These are phyloP conservation scores for Pichia sp. DNA, from an alignment of 1,139 yeast species.

Conservation along the genomic window DNA sequence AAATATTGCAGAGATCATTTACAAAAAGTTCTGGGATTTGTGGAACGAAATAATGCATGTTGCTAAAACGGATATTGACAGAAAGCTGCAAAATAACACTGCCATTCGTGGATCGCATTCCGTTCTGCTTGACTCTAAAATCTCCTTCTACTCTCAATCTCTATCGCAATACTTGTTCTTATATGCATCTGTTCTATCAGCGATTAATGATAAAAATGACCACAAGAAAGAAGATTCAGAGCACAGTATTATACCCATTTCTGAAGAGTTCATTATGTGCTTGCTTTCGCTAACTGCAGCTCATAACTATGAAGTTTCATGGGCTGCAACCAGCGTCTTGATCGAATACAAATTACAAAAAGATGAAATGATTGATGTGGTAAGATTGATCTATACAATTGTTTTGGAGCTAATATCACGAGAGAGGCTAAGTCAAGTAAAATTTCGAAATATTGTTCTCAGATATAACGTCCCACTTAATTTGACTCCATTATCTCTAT, in stretches of 20 bases:
- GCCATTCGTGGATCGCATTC: not conserved
- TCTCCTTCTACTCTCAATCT: not conserved
- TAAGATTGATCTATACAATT: not conserved
- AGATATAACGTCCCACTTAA: conserved; percentile 4
- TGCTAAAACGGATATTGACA: not conserved
- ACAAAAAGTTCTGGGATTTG: not conserved
- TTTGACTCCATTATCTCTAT: conserved; percentile 4
- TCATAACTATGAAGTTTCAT: conserved; percentile 3
- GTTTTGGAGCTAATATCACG: not conserved
- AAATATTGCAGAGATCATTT: not conserved
- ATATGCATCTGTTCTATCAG: conserved; percentile 5
- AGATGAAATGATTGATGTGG: not conserved
- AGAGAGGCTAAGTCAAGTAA: not conserved
- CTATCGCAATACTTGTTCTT: conserved; percentile 6
- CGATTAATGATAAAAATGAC: not conserved
- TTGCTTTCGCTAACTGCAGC: not conserved
- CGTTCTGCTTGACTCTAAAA: not conserved
- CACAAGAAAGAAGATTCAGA: not conserved
- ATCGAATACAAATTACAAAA: not conserved
- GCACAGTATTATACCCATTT: not conserved
- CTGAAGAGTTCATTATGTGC: not conserved
- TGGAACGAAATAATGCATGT: not conserved
- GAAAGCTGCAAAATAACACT: not conserved
- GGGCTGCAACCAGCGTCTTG: conserved; percentile 8
- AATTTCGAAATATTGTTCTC: not conserved